Conservation (phyloP, 192 early-diverging fungal species). For the Lobosporangium transversale region DNA sequence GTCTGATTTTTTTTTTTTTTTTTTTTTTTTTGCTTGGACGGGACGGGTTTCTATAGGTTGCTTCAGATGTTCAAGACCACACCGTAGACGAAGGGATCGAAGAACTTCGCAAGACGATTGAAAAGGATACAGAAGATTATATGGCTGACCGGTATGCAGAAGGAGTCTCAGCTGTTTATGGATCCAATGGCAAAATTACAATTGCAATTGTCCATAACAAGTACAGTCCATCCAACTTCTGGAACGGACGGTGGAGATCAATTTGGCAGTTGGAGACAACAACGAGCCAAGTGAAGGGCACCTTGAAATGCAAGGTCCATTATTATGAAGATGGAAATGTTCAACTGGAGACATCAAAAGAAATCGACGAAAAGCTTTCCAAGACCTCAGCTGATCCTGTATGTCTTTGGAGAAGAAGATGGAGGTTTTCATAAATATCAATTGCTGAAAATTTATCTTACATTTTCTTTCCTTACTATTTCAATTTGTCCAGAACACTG, state of each 20-base stretch:
- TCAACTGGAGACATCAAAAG: constrained; percentile 86
- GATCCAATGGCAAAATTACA: constrained; percentile 58
- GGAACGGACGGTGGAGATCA: constrained; percentile 95
- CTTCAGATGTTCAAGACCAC: constrained; percentile 44
- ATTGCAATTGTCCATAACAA: constrained; percentile 88
- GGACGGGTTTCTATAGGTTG: constrained; percentile 39
- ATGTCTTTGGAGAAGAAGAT: constrained; percentile 9
- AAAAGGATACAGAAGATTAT: constrained; percentile 71
- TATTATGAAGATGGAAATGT: constrained; percentile 99
- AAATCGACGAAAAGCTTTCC: constrained; percentile 60
- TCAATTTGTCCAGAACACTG: neutral
- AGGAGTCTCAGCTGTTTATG: constrained; percentile 77
- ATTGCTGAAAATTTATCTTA: no score
- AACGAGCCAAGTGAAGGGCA: constrained; percentile 72
- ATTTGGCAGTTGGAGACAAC: constrained; percentile 77
- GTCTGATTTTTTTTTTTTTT: neutral
- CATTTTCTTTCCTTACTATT: neutral
- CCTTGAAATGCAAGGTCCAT: constrained; percentile 85
- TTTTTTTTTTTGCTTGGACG: no score
- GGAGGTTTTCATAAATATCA: no score
- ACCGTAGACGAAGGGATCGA: constrained; percentile 44
- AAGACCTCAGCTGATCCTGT: constrained; percentile 38
- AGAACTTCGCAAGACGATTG: constrained; percentile 62
- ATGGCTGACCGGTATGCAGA: constrained; percentile 82
- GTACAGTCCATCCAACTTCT: constrained; percentile 93